Base-by-base conservation (phyloP, 1,284 basidiomycete genomes). In the Apiotrichum mycotoxinovorans region DNA sequence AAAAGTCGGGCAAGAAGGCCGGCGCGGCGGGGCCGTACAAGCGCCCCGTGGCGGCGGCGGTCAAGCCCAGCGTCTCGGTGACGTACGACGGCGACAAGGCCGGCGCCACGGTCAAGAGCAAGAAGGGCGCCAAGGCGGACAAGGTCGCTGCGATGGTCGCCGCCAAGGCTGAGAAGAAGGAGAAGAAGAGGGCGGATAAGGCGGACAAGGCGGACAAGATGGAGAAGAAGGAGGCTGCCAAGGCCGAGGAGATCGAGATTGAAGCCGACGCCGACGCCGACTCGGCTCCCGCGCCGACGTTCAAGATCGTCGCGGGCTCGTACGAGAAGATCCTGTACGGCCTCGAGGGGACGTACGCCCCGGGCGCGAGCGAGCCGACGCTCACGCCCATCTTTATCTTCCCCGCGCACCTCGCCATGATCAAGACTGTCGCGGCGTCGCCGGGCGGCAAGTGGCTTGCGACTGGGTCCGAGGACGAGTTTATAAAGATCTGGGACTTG, bases 271-370 rank as follows among this genome's bases (percentile, higher is more conserved):
- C 93, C 69, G 93, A 94, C 44, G 26, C 46, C 34, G 22, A 20
- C 38, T 40, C 43, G 10, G 20, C 26, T 26, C 54, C 15, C 22
- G 41, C 49, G 17, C 42, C 66, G n/a, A 83, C 84, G 3, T 96
- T 96, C 81, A 87, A 91, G 75, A 79, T 97, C 62, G 80, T 97
- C 33, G 88, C 86, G 0, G 95, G 95, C 0, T 89, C 91, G 12
- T 98, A 98, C 76, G 95, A 98, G 80, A 94, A 95, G 68, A 80
- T 97, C 12, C 82, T 98, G 17, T 98, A 98, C 70, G 95, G 95
- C 30, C 80, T 97, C 23, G 84, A 91, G 63, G 91, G 87, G 23
- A 80, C 82, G 0, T 69, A 70, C 49, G 70, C 69, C 15, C 40
- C 62, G 18, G 55, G 56, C n/a, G 33, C 57, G 20, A 57, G 62